These are phyloP conservation scores for Fusarium sp. DNA, from an alignment of 2,329 filamentous ascomycete species.

Conservation along the genomic window DNA sequence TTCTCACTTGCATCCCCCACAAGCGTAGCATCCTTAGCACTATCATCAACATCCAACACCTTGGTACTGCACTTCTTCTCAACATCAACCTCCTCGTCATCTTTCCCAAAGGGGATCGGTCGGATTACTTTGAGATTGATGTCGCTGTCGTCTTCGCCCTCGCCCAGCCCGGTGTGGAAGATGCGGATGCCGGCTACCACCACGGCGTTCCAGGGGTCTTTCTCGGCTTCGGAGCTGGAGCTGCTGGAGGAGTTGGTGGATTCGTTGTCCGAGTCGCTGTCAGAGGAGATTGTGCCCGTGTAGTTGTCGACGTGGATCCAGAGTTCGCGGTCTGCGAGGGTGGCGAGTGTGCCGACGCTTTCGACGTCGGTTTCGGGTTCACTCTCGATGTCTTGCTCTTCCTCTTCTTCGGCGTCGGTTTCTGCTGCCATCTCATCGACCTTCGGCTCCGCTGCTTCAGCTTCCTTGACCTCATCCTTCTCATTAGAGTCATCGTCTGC, in stretches of 20 bases:
- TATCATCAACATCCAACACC: conserved; percentile 56
- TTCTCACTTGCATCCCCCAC: conserved; percentile 45
- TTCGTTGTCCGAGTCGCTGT: conserved; percentile 2
- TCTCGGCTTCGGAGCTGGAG: conserved; percentile 62
- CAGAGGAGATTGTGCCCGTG: conserved; percentile 1
- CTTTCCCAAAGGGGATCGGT: conserved; percentile 46
- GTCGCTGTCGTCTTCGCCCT: conserved; percentile 44
- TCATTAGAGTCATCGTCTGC: conserved; percentile 4
- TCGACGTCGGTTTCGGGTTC: conserved; percentile 39
- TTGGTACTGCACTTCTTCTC: conserved; percentile 42
- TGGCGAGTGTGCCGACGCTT: conserved; percentile 47
- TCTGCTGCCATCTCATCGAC: not conserved
- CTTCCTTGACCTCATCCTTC: not conserved
- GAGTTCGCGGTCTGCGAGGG: conserved; percentile 52
- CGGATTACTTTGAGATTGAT: conserved; percentile 52
- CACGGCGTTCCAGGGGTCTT: conserved; percentile 71
- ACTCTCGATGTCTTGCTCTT: not conserved
- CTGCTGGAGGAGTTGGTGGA: conserved; percentile 43
- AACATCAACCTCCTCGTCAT: conserved; percentile 32
- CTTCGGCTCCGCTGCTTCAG: not conserved
- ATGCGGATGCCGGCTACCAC: conserved; percentile 68
- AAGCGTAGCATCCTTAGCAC: conserved; percentile 55
- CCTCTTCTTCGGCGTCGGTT: not conserved
- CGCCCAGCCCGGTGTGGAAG: conserved; percentile 58
- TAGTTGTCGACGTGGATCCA: conserved; percentile 44